phyloP scores from a whole-genome alignment of 2,329 filamentous ascomycete genomes.

The Aotearoamyces nothofagi region DNA sequence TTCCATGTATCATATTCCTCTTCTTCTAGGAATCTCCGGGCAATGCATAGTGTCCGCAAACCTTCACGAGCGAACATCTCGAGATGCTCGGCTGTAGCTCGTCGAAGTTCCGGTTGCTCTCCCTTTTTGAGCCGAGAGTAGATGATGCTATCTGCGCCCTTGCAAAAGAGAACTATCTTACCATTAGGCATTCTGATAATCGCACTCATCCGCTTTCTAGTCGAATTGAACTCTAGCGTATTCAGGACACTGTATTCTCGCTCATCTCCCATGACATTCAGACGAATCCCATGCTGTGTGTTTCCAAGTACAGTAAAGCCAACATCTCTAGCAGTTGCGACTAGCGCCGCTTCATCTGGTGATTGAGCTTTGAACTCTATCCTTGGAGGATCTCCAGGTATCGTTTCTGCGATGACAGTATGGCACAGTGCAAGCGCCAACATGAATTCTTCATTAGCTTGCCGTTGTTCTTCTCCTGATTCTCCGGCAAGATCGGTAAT shows the following conservation, averaged over 20 bases:
- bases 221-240: conserved; percentile 94
- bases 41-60: conserved; percentile 86
- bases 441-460: conserved; percentile 83
- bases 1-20: conserved; percentile 77
- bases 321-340: conserved; percentile 86
- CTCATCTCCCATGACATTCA: conserved; percentile 81
- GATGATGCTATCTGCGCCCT: conserved; percentile 94
- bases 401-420: conserved; percentile 82
- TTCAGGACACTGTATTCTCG: conserved; percentile 78
- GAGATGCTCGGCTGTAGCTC: conserved; percentile 77
- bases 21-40: conserved; percentile 65
- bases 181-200: conserved; percentile 91
- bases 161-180: conserved; percentile 84
- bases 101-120: conserved; percentile 72
- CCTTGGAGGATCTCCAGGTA: conserved; percentile 76
- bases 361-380: conserved; percentile 97
- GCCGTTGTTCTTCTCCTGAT: conserved; percentile 60
- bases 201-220: conserved; percentile 92
- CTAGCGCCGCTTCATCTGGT: conserved; percentile 87
- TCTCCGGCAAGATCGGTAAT: conserved; percentile 68
- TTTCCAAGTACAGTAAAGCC: conserved; percentile 85
- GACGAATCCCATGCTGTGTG: conserved; percentile 61
- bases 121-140: conserved; percentile 79
- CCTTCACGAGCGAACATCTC: conserved; percentile 96
- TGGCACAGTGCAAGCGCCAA: conserved; percentile 89